Evolutionary conservation across 202 grass and related monocot species (phyloP), one percentile per base, ranked within the genome.

Genomic region (Zoysia matrella): DNA sequence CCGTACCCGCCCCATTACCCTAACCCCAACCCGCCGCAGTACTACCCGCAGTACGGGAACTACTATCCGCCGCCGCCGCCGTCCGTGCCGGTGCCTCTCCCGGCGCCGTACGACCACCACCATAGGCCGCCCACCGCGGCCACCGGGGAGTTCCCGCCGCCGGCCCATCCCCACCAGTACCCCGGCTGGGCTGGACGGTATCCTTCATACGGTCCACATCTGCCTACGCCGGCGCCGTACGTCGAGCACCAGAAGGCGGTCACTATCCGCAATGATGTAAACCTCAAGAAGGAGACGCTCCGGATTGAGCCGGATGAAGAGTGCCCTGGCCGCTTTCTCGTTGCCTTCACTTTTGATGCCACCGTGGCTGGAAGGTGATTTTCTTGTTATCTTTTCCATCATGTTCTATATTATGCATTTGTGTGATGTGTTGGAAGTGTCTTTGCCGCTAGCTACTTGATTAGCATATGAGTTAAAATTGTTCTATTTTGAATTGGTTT

Each of bases 201-300:
- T 69, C 89, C 87, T 9, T 82, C 87, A 8, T 90, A 64, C 87
- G 82, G 64, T 1, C 71, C 81, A 16, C 92, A 66, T 61, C 79
- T 73, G 69, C 67, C 82, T 5, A 90, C 76, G 82, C 86, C 91
- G 40, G 82, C 88, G 81, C 92, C 94, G 1, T 97, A 92, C 51
- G 92, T 97, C 52, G 94, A 97, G 87, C 94, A 94, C 83, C 94
- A 97, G 83, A 94, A 94, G 91, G 94, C 92, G 0, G 88, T 94
- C n/a, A 97, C 94, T 61, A 97, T 97, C 56, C 90, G 94, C 62
- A 97, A 97, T 55, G 94, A 97, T 56, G 75, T 97, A 55, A 97
- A 97, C 75, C 86, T 97, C 66, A 97, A 92, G 88, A 97, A 97
- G 92, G 94, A 97, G 68, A 97, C 92, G 13, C 87, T 97, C 13